Evolutionary conservation across 495 filamentous ascomycete species (phyloP), one percentile per base, ranked within the genome.

Genomic region (Penicillium malachiteum): DNA sequence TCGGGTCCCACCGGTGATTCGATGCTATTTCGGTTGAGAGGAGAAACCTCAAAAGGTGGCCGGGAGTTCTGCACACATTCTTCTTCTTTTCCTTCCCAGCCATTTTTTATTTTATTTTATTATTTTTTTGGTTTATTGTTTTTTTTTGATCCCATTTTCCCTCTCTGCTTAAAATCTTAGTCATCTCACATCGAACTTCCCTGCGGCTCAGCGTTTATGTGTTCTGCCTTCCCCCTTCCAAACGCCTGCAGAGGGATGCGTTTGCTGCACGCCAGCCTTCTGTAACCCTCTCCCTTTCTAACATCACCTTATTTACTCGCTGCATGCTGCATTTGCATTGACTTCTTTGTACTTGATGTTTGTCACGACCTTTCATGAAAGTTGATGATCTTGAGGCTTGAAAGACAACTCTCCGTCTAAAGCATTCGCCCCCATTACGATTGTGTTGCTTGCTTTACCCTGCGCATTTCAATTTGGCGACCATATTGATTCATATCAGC

Each of bases 321-420:
- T 59, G 43, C 41, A 56, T 57, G 34, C 51, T 59, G 56, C 53
- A 46, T 59, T 34, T 39, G 16, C 52, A 56, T 53, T 43, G 32
- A 16, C 40, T 42, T 33, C n/a, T 52, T 54, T 41, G 51, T 40
- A 21, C 49, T 55, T 55, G 33, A 54, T 52, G 57, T 68, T 72
- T 71, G 49, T 79, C 71, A 85, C 77, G 82, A 84, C 75, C 34
- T 13, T 37, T 78, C 74, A 84, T 81, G 82, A 83, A 37, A 63
- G 66, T 33, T 76, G 69, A 82, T 76, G 76, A 74, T 13, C 43
- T 30, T 46, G 16, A 11, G 2, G 40, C 43, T 30, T 46, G 17
- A 46, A 26, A 26, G 17, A 13, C 11, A 5, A 2, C 21, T 26
- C 21, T 26, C 21, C 21, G 21, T 26, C 21, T 26, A 26, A 26